Evolutionary conservation across 345 rosid species (phyloP), one percentile per base, ranked within the genome.

Genomic region (Lumnitzera racemosa): DNA sequence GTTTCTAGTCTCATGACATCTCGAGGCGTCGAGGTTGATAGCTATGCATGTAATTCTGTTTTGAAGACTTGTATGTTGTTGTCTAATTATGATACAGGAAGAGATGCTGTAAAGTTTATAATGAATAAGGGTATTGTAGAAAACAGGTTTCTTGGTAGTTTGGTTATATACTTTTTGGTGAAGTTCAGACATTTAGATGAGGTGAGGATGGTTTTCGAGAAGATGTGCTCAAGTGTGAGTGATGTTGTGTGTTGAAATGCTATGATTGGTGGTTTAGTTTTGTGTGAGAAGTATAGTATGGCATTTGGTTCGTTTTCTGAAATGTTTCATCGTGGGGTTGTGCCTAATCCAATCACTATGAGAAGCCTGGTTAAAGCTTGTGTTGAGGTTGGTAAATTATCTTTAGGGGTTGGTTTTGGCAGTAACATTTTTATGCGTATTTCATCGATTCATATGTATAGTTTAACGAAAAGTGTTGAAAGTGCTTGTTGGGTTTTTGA

Each of bases 241-340:
- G 74, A 70, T 55, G 69, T 64, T 47, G 69, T 63, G 11, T 70
- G 73, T 64, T 64, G 73, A 68, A 70, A 70, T 53, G 49, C 74
- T 1, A 59, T 59, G 57, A 64, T 70, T 55, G 67, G 69, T 15
- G 74, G 74, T 20, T 54, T 53, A 27, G 46, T 59, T 46, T 51
- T 46, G 61, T 67, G 57, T 4, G 31, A 65, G 23, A 41, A 25
- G 6, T 55, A 56, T 57, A 27, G 15, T 31, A 49, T 66, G 46
- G 71, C 51, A 11, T 62, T 66, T 47, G 24, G 3, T 62, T 49
- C 58, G 41, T 62, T 62, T 58, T 46, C 49, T 3, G 17, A 58
- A 27, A 58, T 67, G 71, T 20, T 17, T 51, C 17, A 20, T 17
- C 17, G 36, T 58, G 67, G 65, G 1, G 51, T 67, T 48, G 59